A percentile compares a stretch with the other conserved stretches of the same genome.
These are phyloP conservation scores for Vicia sativa DNA, from an alignment of 306 rosid genomes.

Conservation along the genomic window DNA sequence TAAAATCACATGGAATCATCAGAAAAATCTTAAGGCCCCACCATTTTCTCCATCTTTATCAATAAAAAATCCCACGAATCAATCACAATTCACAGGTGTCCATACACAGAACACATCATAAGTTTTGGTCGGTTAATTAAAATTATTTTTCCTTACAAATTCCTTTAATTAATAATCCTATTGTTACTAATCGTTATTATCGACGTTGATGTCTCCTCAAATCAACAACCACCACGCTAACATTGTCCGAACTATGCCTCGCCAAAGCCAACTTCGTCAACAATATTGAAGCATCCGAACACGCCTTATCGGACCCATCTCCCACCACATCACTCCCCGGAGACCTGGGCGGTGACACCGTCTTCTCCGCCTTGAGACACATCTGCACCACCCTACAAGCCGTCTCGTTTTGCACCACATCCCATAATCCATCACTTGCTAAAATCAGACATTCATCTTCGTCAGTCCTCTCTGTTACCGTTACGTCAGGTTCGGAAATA, in stretches of 20 bases:
- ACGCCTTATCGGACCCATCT: constrained; percentile 60
- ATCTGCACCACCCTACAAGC: constrained; percentile 76
- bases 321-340: constrained; percentile 38
- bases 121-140: constrained; percentile 38
- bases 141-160: not conserved
- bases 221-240: constrained; percentile 85
- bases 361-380: constrained; percentile 59
- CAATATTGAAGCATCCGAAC: constrained; percentile 79
- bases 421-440: constrained; percentile 95
- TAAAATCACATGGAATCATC: constrained; percentile 36
- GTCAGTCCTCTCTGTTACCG: constrained; percentile 55
- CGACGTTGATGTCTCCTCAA: constrained; percentile 50
- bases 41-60: not conserved
- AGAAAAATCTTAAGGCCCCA: not conserved
- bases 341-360: constrained; percentile 32
- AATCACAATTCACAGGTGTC: not conserved
- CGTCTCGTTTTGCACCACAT: constrained; percentile 77
- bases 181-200: not conserved
- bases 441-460: constrained; percentile 81
- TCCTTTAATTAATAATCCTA: not conserved
- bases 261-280: constrained; percentile 88
- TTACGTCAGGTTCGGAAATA: constrained; percentile 85
- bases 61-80: not conserved
- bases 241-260: constrained; percentile 79
- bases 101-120: constrained; percentile 23